These are phyloP conservation scores for Suhomyces taliae DNA, from an alignment of 1,139 yeast species.

Conservation along the genomic window DNA sequence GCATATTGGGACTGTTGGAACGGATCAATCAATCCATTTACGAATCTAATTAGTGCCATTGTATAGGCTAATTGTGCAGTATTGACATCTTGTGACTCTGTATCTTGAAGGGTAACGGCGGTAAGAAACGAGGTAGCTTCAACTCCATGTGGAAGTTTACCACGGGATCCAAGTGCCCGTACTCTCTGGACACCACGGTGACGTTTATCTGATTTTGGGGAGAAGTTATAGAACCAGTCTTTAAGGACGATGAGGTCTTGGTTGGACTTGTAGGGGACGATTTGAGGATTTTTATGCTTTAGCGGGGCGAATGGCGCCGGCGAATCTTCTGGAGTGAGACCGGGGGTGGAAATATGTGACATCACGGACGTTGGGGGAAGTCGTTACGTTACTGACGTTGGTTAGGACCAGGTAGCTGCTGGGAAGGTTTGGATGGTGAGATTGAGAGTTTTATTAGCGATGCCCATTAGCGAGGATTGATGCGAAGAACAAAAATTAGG, in stretches of 20 bases:
- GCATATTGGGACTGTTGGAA: constrained; percentile 79
- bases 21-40: constrained; percentile 89
- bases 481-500: too few species aligned
- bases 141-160: constrained; percentile 47
- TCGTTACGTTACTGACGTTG: too few species aligned
- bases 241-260: constrained; percentile 56
- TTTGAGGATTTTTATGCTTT: constrained; percentile 36
- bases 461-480: too few species aligned
- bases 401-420: too few species aligned
- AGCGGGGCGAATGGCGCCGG: constrained; percentile 1
- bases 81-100: constrained; percentile 22
- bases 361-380: too few species aligned
- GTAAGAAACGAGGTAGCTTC: constrained; percentile 63
- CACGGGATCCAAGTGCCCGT: constrained; percentile 37
- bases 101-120: constrained; percentile 42
- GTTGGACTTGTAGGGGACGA: constrained; percentile 56
- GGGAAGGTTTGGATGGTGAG: too few species aligned
- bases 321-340: background rate
- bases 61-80: constrained; percentile 57
- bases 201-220: constrained; percentile 24
- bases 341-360: background rate
- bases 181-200: constrained; percentile 48
- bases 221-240: constrained; percentile 55
- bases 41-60: constrained; percentile 82
- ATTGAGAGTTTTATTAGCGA: too few species aligned